Percentiles rank a stretch among this genome's conserved stretches.
These are phyloP conservation scores for Baudoinia panamericana DNA, from an alignment of 495 filamentous ascomycete genomes.

Conservation along the genomic window DNA sequence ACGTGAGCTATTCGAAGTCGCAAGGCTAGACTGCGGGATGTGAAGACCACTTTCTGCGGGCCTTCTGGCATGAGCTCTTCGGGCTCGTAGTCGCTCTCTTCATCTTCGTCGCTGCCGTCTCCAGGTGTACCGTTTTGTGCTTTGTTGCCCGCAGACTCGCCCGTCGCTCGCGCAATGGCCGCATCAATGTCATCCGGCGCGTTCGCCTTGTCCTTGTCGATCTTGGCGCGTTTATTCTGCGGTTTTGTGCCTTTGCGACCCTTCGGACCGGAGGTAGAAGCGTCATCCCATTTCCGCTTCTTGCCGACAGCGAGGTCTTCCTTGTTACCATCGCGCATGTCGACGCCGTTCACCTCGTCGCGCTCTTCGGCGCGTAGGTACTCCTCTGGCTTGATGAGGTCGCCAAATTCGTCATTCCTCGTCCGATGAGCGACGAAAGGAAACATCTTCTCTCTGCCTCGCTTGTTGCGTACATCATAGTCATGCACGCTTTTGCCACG, in stretches of 20 bases:
- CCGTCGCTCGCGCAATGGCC: slow-evolving; percentile 15
- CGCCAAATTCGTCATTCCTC: slow-evolving; percentile 81
- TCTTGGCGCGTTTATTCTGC: slow-evolving; percentile 7
- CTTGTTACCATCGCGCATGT: slow-evolving; percentile 33
- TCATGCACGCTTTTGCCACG: slow-evolving; percentile 57
- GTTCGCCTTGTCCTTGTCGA: not conserved
- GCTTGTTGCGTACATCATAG: slow-evolving; percentile 85
- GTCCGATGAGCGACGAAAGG: slow-evolving; percentile 69
- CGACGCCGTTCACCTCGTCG: slow-evolving; percentile 61
- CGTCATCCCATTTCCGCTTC: slow-evolving; percentile 86
- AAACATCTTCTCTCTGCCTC: slow-evolving; percentile 85
- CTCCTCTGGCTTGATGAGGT: slow-evolving; percentile 83
- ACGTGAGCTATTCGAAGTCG: slow-evolving; percentile 69
- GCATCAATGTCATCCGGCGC: slow-evolving; percentile 17
- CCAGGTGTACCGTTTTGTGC: slow-evolving; percentile 24
- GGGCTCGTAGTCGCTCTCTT: slow-evolving; percentile 39
- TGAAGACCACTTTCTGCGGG: slow-evolving; percentile 60
- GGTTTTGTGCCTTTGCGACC: slow-evolving; percentile 18
- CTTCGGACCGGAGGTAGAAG: slow-evolving; percentile 22
- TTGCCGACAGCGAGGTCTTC: slow-evolving; percentile 56
- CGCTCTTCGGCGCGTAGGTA: slow-evolving; percentile 87
- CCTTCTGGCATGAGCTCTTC: slow-evolving; percentile 40
- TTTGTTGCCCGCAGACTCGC: slow-evolving; percentile 3
- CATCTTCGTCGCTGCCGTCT: slow-evolving; percentile 38
- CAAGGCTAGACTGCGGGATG: slow-evolving; percentile 46